Percentiles rank a stretch among this genome's conserved stretches.
phyloP scores from a whole-genome alignment of 805 yeast genomes.

The Pichia exigua region DNA sequence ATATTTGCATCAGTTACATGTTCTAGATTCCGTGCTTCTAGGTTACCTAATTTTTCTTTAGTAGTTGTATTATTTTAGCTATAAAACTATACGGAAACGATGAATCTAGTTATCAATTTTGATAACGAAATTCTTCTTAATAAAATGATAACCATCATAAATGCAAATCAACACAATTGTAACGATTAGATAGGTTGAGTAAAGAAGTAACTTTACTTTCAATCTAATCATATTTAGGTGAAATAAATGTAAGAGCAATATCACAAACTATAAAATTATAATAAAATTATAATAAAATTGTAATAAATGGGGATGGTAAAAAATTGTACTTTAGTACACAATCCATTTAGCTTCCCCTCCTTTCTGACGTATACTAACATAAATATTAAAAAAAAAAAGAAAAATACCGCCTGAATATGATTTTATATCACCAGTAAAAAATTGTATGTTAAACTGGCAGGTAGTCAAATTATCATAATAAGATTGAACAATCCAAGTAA shows the following conservation, averaged over 20 bases:
- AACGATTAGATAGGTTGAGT: conserved; percentile 35
- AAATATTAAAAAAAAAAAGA: conserved; percentile 54
- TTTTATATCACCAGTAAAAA: conserved; percentile 69
- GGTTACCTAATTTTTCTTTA: conserved; percentile 26
- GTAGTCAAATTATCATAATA: no score
- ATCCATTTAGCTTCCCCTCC: conserved; percentile 28
- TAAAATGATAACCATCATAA: conserved; percentile 29
- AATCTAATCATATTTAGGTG: conserved; percentile 32
- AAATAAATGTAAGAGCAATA: conserved; percentile 35
- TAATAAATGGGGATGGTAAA: conserved; percentile 29
- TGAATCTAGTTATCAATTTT: conserved; percentile 27
- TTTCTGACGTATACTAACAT: conserved; percentile 46
- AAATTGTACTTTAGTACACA: conserved; percentile 29
- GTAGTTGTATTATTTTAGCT: conserved; percentile 33
- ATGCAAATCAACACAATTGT: conserved; percentile 29
- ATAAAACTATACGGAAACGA: no score
- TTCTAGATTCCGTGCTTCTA: conserved; percentile 28
- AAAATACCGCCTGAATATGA: conserved; percentile 79
- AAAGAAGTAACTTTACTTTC: conserved; percentile 38
- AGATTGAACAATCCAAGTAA: conserved; percentile 70
- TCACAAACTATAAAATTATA: no score
- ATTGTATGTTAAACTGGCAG: no score
- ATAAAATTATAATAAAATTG: conserved; percentile 28
- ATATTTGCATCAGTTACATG: conserved; percentile 11
- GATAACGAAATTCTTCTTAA: conserved; percentile 34